Evolutionary conservation across 208 protist species (phyloP), one percentile per base, ranked within the genome.

Genomic region (Lotmaria passim): DNA sequence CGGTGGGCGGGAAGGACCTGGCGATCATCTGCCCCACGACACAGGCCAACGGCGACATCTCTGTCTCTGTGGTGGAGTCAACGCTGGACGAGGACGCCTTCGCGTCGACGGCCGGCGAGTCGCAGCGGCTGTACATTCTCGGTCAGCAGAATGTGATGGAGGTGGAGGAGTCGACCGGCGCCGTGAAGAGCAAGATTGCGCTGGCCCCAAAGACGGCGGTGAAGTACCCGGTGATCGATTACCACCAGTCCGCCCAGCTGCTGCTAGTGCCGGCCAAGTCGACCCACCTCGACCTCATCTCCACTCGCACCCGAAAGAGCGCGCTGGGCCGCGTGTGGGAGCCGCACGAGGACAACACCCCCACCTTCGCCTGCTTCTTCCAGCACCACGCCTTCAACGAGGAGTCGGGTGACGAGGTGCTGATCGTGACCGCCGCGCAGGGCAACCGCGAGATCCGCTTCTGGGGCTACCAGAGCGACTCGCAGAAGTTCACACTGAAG

Each of bases 351-450:
- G 87, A 85, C 52, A 69, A 58, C 28, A 72, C 77, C 62, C 89
- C 92, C n/a, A 90, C 86, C 10, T 90, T 87, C 51, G 89, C 92
- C n/a, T 84, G 79, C 77, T 93, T 96, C 72, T 86, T 96, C 34
- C 84, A 90, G 60, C 65, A 69, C 23, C 70, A 77, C 60, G 59
- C 23, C 14, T 95, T 94, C 58, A 64, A 67, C 3, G 82, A 88
- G 53, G 87, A 93, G 73, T 31, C 65, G 6, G 57, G 43, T 11
- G 78, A 81, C 3, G 79, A 85, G 55, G 47, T 93, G 41, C 77
- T 89, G 33, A 75, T 96, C 34, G 55, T 96, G 23, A 96, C 92
- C 17, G 84, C 87, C 41, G 85, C 92, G 43, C 71, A 79, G 61
- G 74, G 82, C 52, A 96, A 96, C 75, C 81, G 79, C 28, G 89